A percentile compares a stretch with the other conserved stretches of the same genome.
Conservation (phyloP, 805 yeast genomes). For the Spathaspora boniae region DNA sequence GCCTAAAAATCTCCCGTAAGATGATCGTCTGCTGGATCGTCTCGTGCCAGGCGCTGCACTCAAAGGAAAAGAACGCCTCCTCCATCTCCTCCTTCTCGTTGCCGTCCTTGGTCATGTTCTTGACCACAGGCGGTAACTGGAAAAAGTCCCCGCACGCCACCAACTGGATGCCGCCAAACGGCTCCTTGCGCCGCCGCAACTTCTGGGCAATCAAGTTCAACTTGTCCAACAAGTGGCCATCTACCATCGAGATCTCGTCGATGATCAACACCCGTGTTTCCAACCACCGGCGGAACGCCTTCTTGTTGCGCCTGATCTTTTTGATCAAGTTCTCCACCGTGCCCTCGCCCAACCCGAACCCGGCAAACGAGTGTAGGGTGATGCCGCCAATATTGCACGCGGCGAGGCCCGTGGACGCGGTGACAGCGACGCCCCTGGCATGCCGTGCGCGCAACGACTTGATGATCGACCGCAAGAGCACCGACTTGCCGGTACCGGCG, state of each 20-base stretch:
- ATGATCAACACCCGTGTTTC: constrained; percentile 56
- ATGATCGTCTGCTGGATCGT: constrained; percentile 56
- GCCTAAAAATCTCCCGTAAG: constrained; percentile 67
- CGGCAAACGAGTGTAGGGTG: constrained; percentile 73
- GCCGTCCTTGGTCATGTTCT: constrained; percentile 24
- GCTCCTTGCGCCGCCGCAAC: constrained; percentile 42
- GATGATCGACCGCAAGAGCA: constrained; percentile 66
- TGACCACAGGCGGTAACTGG: constrained; percentile 73
- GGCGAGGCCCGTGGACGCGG: constrained; percentile 84
- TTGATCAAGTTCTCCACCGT: constrained; percentile 42
- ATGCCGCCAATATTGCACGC: constrained; percentile 80
- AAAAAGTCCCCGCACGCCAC: constrained; percentile 79
- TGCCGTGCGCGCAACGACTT: constrained; percentile 46
- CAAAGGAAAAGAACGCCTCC: constrained; percentile 56
- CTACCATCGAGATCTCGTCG: constrained; percentile 82
- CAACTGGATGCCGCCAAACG: constrained; percentile 81
- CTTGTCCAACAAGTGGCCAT: constrained; percentile 63
- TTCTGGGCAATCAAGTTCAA: constrained; percentile 56
- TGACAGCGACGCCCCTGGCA: constrained; percentile 60
- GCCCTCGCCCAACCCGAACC: constrained; percentile 71
- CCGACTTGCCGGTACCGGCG: constrained; percentile 98
- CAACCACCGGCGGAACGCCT: constrained; percentile 53
- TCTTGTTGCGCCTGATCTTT: constrained; percentile 52
- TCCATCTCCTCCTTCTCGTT: constrained; percentile 17
- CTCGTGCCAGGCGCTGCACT: constrained; percentile 57